phyloP scores from a whole-genome alignment of 306 rosid species.

The Cucurbita pepo region DNA sequence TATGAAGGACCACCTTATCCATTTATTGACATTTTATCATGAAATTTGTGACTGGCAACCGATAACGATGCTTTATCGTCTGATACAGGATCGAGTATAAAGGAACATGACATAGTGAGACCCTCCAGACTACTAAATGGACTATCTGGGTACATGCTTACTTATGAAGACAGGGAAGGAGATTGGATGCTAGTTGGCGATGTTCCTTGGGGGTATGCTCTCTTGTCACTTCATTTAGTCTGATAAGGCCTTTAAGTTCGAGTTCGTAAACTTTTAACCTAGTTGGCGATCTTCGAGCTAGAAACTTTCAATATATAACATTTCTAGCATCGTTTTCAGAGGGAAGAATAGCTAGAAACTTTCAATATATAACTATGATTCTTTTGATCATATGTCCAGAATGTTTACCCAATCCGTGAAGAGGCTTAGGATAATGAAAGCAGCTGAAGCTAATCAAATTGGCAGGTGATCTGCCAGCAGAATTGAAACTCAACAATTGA shows the following conservation, averaged over 20 bases:
- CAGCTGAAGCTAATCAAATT: slow-evolving; percentile 63
- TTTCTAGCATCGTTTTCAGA: not conserved
- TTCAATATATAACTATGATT: not conserved
- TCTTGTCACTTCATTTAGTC: not conserved
- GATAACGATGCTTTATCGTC: slow-evolving; percentile 4
- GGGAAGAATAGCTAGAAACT: not conserved
- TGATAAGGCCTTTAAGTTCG: not conserved
- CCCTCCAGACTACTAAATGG: slow-evolving; percentile 54
- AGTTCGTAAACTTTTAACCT: not conserved
- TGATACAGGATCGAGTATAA: slow-evolving; percentile 33
- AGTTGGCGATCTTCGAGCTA: not conserved
- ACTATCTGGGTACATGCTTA: slow-evolving; percentile 60
- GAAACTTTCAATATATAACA: not conserved
- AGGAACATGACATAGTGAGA: slow-evolving; percentile 23
- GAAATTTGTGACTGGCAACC: not conserved
- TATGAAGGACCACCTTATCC: not conserved
- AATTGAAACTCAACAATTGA: not conserved
- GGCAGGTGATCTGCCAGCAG: slow-evolving; percentile 27
- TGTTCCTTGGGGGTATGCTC: slow-evolving; percentile 86
- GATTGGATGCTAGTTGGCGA: slow-evolving; percentile 99
- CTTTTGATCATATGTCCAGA: slow-evolving; percentile 20
- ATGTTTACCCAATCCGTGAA: slow-evolving; percentile 67
- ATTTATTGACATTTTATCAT: not conserved
- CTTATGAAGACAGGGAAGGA: slow-evolving; percentile 93
- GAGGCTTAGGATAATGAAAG: slow-evolving; percentile 86